These are phyloP conservation scores for Alnus rubra DNA, from an alignment of 306 rosid species.

Conservation along the genomic window DNA sequence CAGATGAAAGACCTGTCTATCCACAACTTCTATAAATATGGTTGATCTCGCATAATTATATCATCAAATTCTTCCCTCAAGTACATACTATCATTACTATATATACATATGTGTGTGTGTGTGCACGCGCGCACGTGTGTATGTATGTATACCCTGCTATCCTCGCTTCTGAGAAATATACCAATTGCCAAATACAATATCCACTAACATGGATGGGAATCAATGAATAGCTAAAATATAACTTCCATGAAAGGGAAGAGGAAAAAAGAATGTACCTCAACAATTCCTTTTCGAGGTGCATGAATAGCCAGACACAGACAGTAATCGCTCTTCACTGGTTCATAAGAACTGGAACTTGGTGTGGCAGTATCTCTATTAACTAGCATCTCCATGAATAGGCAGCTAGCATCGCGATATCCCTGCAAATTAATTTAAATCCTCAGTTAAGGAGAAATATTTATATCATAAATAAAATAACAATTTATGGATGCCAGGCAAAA, in stretches of 20 bases:
- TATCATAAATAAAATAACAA: not conserved
- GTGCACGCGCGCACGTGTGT: no score
- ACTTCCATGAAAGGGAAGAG: not conserved
- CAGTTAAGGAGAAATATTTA: constrained; percentile 20
- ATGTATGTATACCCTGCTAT: not conserved
- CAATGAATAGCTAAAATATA: not conserved
- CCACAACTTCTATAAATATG: not conserved
- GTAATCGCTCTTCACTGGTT: constrained; percentile 85
- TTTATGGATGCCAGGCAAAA: constrained; percentile 12
- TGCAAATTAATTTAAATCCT: constrained; percentile 36
- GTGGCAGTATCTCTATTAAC: constrained; percentile 66
- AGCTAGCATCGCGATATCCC: constrained; percentile 97
- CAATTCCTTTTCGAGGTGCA: constrained; percentile 92
- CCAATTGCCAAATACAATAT: not conserved
- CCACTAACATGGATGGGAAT: not conserved
- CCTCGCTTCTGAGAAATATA: not conserved
- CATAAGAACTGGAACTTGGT: constrained; percentile 59
- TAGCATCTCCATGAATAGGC: constrained; percentile 97
- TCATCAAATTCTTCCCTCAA: not conserved
- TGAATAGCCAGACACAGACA: constrained; percentile 97
- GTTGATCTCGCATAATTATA: not conserved
- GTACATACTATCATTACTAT: not conserved
- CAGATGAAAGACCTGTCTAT: not conserved
- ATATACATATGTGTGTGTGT: not conserved
- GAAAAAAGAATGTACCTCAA: constrained; percentile 57